phyloP scores from a whole-genome alignment of 2,329 filamentous ascomycete genomes.

The Periconia sp. region DNA sequence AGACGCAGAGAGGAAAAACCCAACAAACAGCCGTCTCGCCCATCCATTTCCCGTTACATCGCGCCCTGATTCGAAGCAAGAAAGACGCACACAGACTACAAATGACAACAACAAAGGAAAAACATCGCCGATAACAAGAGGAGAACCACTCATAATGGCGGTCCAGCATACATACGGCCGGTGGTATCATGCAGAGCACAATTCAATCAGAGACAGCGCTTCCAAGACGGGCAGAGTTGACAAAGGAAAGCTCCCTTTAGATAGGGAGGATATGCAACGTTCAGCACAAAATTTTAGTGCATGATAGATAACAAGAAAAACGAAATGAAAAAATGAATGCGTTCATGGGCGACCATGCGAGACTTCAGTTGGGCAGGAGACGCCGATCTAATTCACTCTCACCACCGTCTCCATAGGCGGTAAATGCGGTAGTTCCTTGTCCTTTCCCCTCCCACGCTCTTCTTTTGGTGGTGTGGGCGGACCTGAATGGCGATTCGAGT shows the following conservation, averaged over 20 bases:
- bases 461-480: conserved; percentile 51
- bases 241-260: conserved; percentile 1
- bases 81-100: no score
- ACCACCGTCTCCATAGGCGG: conserved; percentile 41
- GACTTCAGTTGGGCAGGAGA: no score
- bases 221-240: neutral
- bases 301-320: conserved; percentile 1
- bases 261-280: conserved; percentile 4
- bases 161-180: no score
- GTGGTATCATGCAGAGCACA: conserved; percentile 11
- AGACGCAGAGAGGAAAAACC: no score
- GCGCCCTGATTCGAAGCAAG: no score
- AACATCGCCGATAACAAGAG: no score
- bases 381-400: conserved; percentile 39
- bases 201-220: conserved; percentile 2
- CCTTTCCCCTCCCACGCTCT: conserved; percentile 28
- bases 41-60: no score
- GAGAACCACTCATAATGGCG: no score
- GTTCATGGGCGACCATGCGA: no score
- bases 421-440: conserved; percentile 44
- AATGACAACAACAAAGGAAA: no score
- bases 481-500: conserved; percentile 32
- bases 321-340: neutral
- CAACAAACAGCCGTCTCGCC: neutral
- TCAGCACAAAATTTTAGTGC: conserved; percentile 1